Evolutionary conservation across 768 basidiomycete species (phyloP).

Genomic region (Rhizopogon vesiculosus): DNA sequence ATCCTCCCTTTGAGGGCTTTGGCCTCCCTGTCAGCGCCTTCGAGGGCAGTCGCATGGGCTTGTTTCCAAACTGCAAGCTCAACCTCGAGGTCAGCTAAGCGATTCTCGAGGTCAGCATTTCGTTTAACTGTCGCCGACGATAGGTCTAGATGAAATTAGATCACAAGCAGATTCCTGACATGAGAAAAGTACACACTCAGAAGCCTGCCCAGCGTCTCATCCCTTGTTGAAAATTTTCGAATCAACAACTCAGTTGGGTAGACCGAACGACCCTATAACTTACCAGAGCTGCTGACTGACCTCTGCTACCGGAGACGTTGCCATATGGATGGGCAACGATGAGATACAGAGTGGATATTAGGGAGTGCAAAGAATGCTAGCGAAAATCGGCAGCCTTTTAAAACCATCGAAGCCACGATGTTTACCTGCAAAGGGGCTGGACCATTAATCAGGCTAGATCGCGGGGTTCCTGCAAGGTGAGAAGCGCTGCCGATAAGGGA

Average conservation of each 20-base stretch:
- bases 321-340: slow-evolving; percentile 35
- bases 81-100: slow-evolving; percentile 62
- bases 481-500: slow-evolving; percentile 34
- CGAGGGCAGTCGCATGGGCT: slow-evolving; percentile 59
- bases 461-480: slow-evolving; percentile 49
- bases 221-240: slow-evolving; percentile 39
- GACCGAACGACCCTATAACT: slow-evolving; percentile 18
- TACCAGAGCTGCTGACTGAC: slow-evolving; percentile 64
- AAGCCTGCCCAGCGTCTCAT: slow-evolving; percentile 59
- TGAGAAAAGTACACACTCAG: slow-evolving; percentile 39
- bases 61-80: slow-evolving; percentile 70
- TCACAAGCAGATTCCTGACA: slow-evolving; percentile 1
- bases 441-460: slow-evolving; percentile 51
- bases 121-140: slow-evolving; percentile 60
- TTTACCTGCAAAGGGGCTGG: slow-evolving; percentile 34
- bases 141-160: slow-evolving; percentile 41
- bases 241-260: slow-evolving; percentile 11
- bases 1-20: slow-evolving; percentile 68
- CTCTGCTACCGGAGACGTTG: slow-evolving; percentile 57
- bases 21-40: slow-evolving; percentile 57
- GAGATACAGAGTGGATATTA: slow-evolving; percentile 23
- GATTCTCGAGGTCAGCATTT: slow-evolving; percentile 58
- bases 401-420: slow-evolving; percentile 26
- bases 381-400: slow-evolving; percentile 26
- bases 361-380: slow-evolving; percentile 30